Conservation (phyloP, 1,284 basidiomycete genomes). For the Porphyrellus sp. region DNA sequence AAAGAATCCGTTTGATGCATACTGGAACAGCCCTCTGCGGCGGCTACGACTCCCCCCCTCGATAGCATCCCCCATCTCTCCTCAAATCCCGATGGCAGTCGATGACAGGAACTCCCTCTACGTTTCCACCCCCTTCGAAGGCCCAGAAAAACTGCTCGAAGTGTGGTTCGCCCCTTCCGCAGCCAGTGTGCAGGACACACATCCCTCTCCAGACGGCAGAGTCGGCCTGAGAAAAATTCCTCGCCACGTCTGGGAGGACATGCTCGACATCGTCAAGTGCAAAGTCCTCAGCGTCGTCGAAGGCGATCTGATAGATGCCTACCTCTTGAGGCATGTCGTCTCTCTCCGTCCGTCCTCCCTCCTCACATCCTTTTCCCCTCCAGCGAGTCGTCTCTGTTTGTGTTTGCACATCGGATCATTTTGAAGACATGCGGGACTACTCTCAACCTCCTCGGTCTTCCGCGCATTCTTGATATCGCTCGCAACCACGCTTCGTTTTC, state of each 20-base stretch:
- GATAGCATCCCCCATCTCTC: slow-evolving; percentile 48
- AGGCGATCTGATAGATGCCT: slow-evolving; percentile 89
- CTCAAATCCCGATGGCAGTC: slow-evolving; percentile 30
- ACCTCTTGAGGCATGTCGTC: slow-evolving; percentile 81
- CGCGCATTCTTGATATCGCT: slow-evolving; percentile 90
- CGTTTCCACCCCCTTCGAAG: slow-evolving; percentile 67
- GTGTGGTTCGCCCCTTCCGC: slow-evolving; percentile 93
- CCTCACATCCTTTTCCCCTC: slow-evolving; percentile 9
- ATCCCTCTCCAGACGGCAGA: slow-evolving; percentile 40
- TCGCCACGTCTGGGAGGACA: slow-evolving; percentile 87
- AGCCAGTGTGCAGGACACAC: slow-evolving; percentile 51
- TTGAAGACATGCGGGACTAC: slow-evolving; percentile 99
- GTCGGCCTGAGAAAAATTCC: slow-evolving; percentile 78
- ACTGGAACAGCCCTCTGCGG: slow-evolving; percentile 41
- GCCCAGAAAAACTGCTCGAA: slow-evolving; percentile 96
- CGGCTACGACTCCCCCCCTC: slow-evolving; percentile 43
- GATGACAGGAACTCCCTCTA: slow-evolving; percentile 35
- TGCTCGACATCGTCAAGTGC: slow-evolving; percentile 97
- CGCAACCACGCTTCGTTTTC: slow-evolving; percentile 71
- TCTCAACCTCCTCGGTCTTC: slow-evolving; percentile 91
- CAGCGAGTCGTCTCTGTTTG: slow-evolving; percentile 97
- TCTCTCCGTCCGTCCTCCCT: not conserved
- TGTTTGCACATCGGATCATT: slow-evolving; percentile 94
- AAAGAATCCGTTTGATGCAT: slow-evolving; percentile 54
- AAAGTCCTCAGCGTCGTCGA: slow-evolving; percentile 90